These are phyloP conservation scores for Nemania sp. DNA, from an alignment of 2,329 filamentous ascomycete species.

Conservation along the genomic window DNA sequence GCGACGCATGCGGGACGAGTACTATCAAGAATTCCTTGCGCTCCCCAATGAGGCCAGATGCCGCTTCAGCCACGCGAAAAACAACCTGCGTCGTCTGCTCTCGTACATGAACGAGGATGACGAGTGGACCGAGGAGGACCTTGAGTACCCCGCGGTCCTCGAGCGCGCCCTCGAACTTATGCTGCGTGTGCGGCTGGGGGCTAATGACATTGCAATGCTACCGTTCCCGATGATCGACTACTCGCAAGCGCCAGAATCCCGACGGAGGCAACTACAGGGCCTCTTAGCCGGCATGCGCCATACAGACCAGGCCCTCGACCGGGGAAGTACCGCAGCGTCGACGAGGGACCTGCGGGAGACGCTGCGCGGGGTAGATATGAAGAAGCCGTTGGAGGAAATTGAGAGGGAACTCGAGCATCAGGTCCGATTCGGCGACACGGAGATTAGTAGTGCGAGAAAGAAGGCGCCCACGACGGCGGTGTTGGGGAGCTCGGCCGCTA, in stretches of 20 bases:
- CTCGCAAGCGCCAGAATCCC: constrained; percentile 9
- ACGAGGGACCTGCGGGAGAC: constrained; percentile 2
- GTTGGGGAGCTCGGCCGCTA: neutral
- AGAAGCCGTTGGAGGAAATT: neutral
- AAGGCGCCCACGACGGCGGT: neutral
- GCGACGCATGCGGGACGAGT: constrained; percentile 25
- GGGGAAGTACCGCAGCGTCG: neutral
- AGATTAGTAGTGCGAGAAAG: neutral
- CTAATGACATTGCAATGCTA: constrained; percentile 33
- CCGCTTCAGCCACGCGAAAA: constrained; percentile 35
- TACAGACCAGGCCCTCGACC: constrained; percentile 27
- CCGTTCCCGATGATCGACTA: constrained; percentile 37
- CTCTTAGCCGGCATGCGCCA: constrained; percentile 7
- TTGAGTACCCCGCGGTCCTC: constrained; percentile 31
- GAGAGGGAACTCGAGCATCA: constrained; percentile 5
- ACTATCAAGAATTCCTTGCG: constrained; percentile 36
- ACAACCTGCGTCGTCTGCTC: constrained; percentile 33
- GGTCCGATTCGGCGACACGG: neutral
- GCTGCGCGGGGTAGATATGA: neutral
- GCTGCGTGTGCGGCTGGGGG: constrained; percentile 34
- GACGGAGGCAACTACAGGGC: constrained; percentile 15
- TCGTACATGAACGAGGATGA: constrained; percentile 24
- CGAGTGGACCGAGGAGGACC: constrained; percentile 27
- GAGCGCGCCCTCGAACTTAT: constrained; percentile 38
- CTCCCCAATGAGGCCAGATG: constrained; percentile 25